Evolutionary conservation across 2,329 filamentous ascomycete genomes (phyloP), one percentile per base, ranked within the genome.

Genomic region (Colletotrichum sp.): DNA sequence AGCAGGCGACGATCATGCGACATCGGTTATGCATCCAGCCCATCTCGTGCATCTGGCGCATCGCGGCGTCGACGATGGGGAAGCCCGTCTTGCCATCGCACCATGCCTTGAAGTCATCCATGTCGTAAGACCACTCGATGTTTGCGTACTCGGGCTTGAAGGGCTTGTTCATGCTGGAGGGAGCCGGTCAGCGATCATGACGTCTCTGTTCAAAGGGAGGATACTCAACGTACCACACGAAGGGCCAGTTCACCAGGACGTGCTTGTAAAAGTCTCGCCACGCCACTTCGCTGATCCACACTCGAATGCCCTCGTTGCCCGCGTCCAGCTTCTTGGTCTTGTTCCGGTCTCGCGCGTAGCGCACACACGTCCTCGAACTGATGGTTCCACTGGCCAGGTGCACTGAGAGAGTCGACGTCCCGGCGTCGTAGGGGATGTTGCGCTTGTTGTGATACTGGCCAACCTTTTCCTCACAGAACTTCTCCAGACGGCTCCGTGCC

Each of bases 231-330:
- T 84, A 92, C 92, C 93, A 95, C 8, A 96, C 88, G 80, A 96
- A 96, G 0, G 96, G 96, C 95, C 95, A 98, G 76, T 96, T 87
- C 1, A 93, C 94, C 7, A 98, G 86, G 5, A 98, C 94, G 82
- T 97, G 95, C 80, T 93, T 95, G 86, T 98, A 98, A 81, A 98
- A 98, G 80, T 98, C 95, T 16, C 95, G 89, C 95, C 95, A 97
- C 0, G 95, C 95, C 5, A 98, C 89, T 83, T 98, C 95, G 69
- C 93, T 93, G 78, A 97, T 95, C 95, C 95, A 98, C 0, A 89
- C 88, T 67, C 90, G 87, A 72, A 95, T 93, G 0, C 94, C 95
- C 18, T 90, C 84, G 24, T 90, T 89, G 0, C 94, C 94, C 2
- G 87, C 90, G 76, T 95, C 91, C 3, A 98, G 88, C 73, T 92